A percentile compares a stretch with the other conserved stretches of the same genome.
These are phyloP conservation scores for Solanum boliviense DNA, from an alignment of 257 asterid genomes.

Conservation along the genomic window DNA sequence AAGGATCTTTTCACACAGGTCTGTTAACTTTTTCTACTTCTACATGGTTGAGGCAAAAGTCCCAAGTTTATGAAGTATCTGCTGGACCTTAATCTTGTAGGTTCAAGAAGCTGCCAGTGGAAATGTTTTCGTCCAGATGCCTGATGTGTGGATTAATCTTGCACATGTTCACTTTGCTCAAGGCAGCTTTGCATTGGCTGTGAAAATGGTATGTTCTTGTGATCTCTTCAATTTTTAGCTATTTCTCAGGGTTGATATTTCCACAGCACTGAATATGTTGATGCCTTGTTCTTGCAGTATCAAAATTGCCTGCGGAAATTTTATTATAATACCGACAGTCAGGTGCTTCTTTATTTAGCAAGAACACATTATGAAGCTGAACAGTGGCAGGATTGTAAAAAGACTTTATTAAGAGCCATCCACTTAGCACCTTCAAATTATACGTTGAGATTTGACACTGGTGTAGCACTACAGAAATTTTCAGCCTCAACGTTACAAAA, in stretches of 20 bases:
- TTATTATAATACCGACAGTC: conserved; percentile 79
- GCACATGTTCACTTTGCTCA: conserved; percentile 99
- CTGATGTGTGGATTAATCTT: conserved; percentile 97
- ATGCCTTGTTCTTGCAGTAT: conserved; percentile 47
- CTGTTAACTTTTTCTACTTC: conserved; percentile 7
- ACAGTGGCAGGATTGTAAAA: conserved; percentile 98
- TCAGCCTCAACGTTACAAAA: conserved; percentile 95
- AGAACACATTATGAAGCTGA: conserved; percentile 99
- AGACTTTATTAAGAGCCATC: conserved; percentile 85
- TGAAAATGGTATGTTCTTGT: conserved; percentile 61
- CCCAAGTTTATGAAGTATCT: conserved; percentile 1
- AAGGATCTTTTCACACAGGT: conserved; percentile 97
- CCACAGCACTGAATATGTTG: neutral
- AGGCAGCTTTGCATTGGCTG: conserved; percentile 89
- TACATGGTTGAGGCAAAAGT: neutral
- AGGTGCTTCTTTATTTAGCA: conserved; percentile 91
- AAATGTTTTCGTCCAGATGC: conserved; percentile 75
- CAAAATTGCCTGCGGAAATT: conserved; percentile 93
- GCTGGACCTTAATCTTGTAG: conserved; percentile 22
- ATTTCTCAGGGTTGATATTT: neutral
- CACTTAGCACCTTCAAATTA: conserved; percentile 96
- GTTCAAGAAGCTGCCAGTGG: conserved; percentile 99
- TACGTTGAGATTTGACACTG: conserved; percentile 78
- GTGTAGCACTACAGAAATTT: conserved; percentile 93
- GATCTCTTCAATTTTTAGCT: neutral